Evolutionary conservation across 805 yeast genomes (phyloP), one percentile per base, ranked within the genome.

Genomic region (Kodamaea jinghongensis): DNA sequence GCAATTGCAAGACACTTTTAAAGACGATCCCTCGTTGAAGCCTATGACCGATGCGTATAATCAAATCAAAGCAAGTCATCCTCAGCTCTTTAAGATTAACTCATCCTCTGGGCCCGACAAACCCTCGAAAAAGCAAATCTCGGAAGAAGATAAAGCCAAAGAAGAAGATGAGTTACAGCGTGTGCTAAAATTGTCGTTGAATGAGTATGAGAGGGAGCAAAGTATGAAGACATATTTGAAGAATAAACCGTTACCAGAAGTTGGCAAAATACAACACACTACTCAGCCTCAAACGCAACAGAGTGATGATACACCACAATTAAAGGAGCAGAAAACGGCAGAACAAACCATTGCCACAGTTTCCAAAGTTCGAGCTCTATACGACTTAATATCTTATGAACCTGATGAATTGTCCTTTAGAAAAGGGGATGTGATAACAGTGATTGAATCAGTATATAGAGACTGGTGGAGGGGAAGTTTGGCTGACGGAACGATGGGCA

Each of bases 391-490:
- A 3, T 78, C 95, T 2, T 71, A 76, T 31, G 97, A 89, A 53
- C 83, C 83, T 2, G 96, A 90, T 45, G 97, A 93, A 49, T 71
- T 91, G 31, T 81, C 95, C 1, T 91, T 93, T 63, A 71, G 80
- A 36, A 81, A 81, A 52, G 97, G 96, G 29, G 98, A 91, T 56
- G 70, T 87, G 10, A 90, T 91, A 35, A 82, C 83, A 1, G 96
- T 93, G 1, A 70, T 90, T 26, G 98, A 90, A 51, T 74, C 83
- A 11, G 95, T 86, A 4, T 90, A 89, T 58, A 74, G 86, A 46
- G 98, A 91, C 55, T 91, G 99, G 99, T 86, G 96, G 83, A 75
- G 87, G 49, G 99, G 99, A 11, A 78, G 91, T 4, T 63, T 91
- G 37, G 58, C 73, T 3, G 73, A 76, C 39, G 96, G 96, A 1